Conservation (phyloP, 331 rosid genomes). For the Telfairia occidentalis region DNA sequence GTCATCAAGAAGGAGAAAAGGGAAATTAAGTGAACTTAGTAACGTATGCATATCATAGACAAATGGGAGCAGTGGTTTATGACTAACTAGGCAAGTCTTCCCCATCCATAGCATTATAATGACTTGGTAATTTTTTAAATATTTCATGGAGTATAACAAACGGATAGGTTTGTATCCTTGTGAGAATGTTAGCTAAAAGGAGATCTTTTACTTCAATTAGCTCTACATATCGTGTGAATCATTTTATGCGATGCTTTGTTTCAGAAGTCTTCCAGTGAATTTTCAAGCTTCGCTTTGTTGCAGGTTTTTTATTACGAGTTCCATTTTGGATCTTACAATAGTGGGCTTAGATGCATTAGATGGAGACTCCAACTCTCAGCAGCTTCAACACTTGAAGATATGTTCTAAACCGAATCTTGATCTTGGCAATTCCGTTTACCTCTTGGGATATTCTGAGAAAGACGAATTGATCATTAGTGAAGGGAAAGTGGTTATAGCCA, state of each 20-base stretch:
- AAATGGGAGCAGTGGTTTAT: background rate
- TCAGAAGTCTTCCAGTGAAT: background rate
- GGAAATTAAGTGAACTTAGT: no score
- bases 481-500: constrained; percentile 91
- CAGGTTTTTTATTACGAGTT: constrained; percentile 67
- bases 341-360: constrained; percentile 84
- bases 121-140: no score
- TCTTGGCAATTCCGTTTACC: constrained; percentile 81
- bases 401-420: constrained; percentile 72
- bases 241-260: background rate
- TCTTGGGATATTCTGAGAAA: constrained; percentile 67
- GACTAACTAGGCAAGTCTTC: no score
- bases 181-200: background rate
- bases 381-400: constrained; percentile 63
- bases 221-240: background rate
- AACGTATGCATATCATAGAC: background rate
- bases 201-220: background rate
- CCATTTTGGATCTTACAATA: constrained; percentile 90
- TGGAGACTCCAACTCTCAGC: constrained; percentile 74
- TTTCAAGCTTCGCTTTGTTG: constrained; percentile 18
- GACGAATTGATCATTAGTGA: constrained; percentile 71
- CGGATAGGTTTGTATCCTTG: background rate
- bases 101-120: no score
- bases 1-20: no score
- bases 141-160: background rate